phyloP scores from a whole-genome alignment of 768 basidiomycete genomes.

The Rhizopogon vesiculosus region DNA sequence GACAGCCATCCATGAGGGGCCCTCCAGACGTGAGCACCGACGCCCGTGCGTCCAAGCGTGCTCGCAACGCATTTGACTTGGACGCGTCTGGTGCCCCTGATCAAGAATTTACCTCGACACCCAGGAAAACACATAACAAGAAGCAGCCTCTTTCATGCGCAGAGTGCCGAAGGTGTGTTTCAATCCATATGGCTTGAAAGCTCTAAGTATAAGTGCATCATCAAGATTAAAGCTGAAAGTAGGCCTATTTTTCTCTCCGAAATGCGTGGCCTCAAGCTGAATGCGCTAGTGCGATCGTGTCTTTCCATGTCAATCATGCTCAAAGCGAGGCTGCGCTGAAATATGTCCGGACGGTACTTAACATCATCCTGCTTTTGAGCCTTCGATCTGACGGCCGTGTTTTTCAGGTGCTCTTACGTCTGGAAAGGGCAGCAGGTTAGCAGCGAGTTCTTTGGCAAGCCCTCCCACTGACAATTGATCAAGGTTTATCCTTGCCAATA shows the following conservation, averaged over 20 bases:
- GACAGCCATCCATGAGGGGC: not conserved
- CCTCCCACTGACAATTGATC: slow-evolving; percentile 10
- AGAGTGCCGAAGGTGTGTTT: slow-evolving; percentile 54
- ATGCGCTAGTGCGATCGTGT: slow-evolving; percentile 53
- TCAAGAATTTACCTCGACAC: slow-evolving; percentile 3
- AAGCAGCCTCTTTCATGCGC: slow-evolving; percentile 54
- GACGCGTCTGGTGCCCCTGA: slow-evolving; percentile 7
- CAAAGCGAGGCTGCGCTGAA: slow-evolving; percentile 60
- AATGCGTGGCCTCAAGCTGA: slow-evolving; percentile 5
- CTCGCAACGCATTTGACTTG: slow-evolving; percentile 31
- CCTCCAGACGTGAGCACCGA: slow-evolving; percentile 10
- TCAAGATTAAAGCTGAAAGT: slow-evolving; percentile 54
- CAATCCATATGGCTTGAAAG: not conserved
- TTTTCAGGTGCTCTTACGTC: slow-evolving; percentile 52
- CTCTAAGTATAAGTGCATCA: not conserved
- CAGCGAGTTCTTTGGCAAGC: not conserved
- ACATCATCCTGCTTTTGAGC: not conserved
- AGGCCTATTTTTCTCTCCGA: slow-evolving; percentile 1
- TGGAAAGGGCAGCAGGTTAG: slow-evolving; percentile 58
- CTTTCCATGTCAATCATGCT: slow-evolving; percentile 64
- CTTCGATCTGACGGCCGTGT: slow-evolving; percentile 6
- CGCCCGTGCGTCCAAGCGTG: slow-evolving; percentile 41
- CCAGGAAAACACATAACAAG: slow-evolving; percentile 17
- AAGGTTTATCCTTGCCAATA: slow-evolving; percentile 66
- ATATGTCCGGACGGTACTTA: slow-evolving; percentile 54